phyloP scores from a whole-genome alignment of 441 rosid species.

The Populus hybrid region DNA sequence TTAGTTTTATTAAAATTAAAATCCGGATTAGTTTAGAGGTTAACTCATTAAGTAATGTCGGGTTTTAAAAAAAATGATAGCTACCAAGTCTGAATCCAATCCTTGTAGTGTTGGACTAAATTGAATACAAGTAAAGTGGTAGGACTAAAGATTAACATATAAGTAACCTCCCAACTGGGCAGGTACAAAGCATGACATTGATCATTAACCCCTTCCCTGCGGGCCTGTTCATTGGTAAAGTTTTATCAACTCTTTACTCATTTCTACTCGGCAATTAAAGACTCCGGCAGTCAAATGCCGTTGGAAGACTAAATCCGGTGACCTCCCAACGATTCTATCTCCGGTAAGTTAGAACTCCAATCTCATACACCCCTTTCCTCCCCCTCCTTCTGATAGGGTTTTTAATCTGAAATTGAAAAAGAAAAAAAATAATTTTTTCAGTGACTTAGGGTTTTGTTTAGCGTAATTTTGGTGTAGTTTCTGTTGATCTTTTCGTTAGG shows the following conservation, averaged over 20 bases:
- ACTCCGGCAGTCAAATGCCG: background rate
- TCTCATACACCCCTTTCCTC: background rate
- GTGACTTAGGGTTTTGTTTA: background rate
- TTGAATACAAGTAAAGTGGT: background rate
- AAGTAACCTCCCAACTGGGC: background rate
- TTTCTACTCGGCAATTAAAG: background rate
- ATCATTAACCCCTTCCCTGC: background rate
- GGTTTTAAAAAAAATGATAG: too few species aligned
- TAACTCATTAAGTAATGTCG: too few species aligned
- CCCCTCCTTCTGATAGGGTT: background rate
- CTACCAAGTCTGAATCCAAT: background rate
- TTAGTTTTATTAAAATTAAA: too few species aligned
- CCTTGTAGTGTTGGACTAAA: background rate
- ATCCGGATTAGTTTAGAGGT: too few species aligned
- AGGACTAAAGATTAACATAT: background rate
- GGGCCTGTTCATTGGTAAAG: background rate
- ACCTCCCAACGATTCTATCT: background rate
- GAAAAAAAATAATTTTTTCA: background rate
- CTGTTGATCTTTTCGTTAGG: background rate
- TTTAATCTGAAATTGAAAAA: background rate
- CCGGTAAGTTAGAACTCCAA: background rate
- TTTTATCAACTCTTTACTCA: background rate
- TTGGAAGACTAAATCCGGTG: background rate
- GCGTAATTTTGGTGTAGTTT: background rate
- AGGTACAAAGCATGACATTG: background rate